phyloP scores from a whole-genome alignment of 2,329 filamentous ascomycete species.

The Arthrinium puccinioides region DNA sequence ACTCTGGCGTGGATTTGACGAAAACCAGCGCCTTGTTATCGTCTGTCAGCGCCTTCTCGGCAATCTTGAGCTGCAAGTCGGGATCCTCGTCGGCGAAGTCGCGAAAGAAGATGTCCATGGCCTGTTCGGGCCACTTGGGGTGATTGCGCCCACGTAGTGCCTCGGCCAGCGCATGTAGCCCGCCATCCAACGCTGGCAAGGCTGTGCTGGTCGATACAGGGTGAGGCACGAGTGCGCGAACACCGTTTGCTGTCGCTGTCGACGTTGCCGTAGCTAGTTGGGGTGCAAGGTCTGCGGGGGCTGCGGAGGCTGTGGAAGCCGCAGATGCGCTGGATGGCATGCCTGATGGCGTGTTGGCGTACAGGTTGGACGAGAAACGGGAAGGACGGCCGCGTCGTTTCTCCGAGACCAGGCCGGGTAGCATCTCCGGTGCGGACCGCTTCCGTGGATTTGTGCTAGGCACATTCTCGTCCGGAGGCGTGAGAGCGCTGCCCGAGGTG shows the following conservation, averaged over 20 bases:
- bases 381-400: conserved; percentile 24
- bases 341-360: conserved; percentile 22
- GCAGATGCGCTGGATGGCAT: conserved; percentile 14
- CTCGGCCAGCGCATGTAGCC: conserved; percentile 30
- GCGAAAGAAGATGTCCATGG: conserved; percentile 51
- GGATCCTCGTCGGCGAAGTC: conserved; percentile 51
- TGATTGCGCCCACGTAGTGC: conserved; percentile 27
- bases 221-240: conserved; percentile 11
- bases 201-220: conserved; percentile 11
- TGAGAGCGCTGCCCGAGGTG: conserved; percentile 38
- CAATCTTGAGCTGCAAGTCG: conserved; percentile 52
- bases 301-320: neutral
- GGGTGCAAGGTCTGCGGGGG: neutral
- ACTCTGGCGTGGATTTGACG: conserved; percentile 48
- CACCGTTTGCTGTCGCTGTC: neutral
- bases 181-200: conserved; percentile 30
- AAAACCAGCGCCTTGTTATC: conserved; percentile 55
- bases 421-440: conserved; percentile 15
- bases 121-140: conserved; percentile 48
- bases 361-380: conserved; percentile 23
- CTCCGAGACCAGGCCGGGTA: conserved; percentile 11
- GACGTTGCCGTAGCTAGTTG: neutral
- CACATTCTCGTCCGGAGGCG: conserved; percentile 46
- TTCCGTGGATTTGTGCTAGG: conserved; percentile 33
- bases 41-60: conserved; percentile 50